These are phyloP conservation scores for Cordyceps militaris DNA, from an alignment of 2,329 filamentous ascomycete species.

Conservation along the genomic window DNA sequence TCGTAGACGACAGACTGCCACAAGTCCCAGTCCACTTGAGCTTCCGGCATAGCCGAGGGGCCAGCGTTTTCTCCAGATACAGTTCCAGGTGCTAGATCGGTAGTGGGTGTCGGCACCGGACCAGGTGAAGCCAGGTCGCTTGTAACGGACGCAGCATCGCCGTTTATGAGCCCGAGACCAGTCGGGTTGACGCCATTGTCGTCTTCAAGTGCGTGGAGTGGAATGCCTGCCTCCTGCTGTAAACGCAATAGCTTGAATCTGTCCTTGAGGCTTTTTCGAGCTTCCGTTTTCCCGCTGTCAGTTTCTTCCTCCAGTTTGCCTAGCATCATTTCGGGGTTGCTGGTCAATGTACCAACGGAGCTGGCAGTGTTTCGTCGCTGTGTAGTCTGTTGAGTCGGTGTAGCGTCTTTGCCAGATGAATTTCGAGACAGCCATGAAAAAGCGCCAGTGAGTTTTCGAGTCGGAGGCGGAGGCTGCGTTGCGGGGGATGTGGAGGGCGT, in stretches of 20 bases:
- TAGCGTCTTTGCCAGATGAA: slow-evolving; percentile 51
- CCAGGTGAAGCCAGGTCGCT: slow-evolving; percentile 29
- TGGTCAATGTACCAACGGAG: slow-evolving; percentile 70
- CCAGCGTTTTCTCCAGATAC: slow-evolving; percentile 73
- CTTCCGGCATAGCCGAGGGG: slow-evolving; percentile 61
- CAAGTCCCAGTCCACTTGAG: slow-evolving; percentile 93
- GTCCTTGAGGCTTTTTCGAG: slow-evolving; percentile 63
- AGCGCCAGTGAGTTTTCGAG: slow-evolving; percentile 76
- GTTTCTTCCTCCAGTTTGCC: slow-evolving; percentile 68
- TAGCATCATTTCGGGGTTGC: slow-evolving; percentile 74
- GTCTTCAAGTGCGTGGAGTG: slow-evolving; percentile 45
- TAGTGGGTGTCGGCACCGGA: slow-evolving; percentile 55
- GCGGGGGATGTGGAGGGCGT: slow-evolving; percentile 19
- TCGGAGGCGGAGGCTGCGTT: slow-evolving; percentile 28
- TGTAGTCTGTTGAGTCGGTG: slow-evolving; percentile 37
- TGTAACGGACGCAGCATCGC: slow-evolving; percentile 21
- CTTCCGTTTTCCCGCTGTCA: slow-evolving; percentile 39
- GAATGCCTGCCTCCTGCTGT: slow-evolving; percentile 62
- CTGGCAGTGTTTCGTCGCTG: slow-evolving; percentile 66
- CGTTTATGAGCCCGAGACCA: slow-evolving; percentile 18
- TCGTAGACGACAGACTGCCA: slow-evolving; percentile 97
- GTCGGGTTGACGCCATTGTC: slow-evolving; percentile 30
- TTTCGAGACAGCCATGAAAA: slow-evolving; percentile 77
- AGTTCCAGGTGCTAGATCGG: slow-evolving; percentile 73
- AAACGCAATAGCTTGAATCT: slow-evolving; percentile 71